Evolutionary conservation across 108 stramenopile genomes (phyloP).

Genomic region (Fragilariopsis cylindrus): DNA sequence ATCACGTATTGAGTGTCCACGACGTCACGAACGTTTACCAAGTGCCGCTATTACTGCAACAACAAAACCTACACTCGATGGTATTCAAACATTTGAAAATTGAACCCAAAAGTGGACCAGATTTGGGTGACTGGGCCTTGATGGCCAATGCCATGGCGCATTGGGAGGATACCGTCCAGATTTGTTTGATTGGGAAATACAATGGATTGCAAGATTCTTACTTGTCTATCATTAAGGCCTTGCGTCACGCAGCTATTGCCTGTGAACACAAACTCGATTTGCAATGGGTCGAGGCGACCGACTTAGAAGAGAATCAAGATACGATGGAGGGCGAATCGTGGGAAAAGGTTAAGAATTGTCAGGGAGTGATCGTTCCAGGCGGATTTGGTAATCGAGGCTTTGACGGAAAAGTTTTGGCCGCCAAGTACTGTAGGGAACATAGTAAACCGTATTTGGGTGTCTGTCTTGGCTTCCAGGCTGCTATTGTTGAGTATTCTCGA

Average conservation of each 20-base stretch:
- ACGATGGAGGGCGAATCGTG: slow-evolving; percentile 52
- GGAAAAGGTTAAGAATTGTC: slow-evolving; percentile 68
- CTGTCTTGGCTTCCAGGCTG: slow-evolving; percentile 98
- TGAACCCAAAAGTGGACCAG: slow-evolving; percentile 47
- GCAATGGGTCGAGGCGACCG: slow-evolving; percentile 94
- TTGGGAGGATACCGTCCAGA: slow-evolving; percentile 75
- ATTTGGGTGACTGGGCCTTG: slow-evolving; percentile 84
- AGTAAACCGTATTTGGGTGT: slow-evolving; percentile 92
- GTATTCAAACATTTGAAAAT: slow-evolving; percentile 71
- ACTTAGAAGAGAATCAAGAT: slow-evolving; percentile 75
- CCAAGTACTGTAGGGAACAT: slow-evolving; percentile 86
- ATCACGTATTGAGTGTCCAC: slow-evolving; percentile 91
- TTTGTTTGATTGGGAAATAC: slow-evolving; percentile 98
- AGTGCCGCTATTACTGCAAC: slow-evolving; percentile 91
- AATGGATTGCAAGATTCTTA: slow-evolving; percentile 95
- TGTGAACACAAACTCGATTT: slow-evolving; percentile 82
- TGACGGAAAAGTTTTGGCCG: slow-evolving; percentile 89
- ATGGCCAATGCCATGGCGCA: slow-evolving; percentile 88
- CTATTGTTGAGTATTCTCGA: slow-evolving; percentile 96
- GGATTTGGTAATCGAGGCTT: slow-evolving; percentile 95
- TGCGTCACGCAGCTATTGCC: slow-evolving; percentile 96
- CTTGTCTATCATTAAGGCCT: slow-evolving; percentile 93
- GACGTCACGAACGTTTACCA: slow-evolving; percentile 99
- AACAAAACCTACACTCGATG: slow-evolving; percentile 89
- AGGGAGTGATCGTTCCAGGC: slow-evolving; percentile 94